Conservation (phyloP, 2,329 filamentous ascomycete genomes). For the Colletotrichum aenigma region DNA sequence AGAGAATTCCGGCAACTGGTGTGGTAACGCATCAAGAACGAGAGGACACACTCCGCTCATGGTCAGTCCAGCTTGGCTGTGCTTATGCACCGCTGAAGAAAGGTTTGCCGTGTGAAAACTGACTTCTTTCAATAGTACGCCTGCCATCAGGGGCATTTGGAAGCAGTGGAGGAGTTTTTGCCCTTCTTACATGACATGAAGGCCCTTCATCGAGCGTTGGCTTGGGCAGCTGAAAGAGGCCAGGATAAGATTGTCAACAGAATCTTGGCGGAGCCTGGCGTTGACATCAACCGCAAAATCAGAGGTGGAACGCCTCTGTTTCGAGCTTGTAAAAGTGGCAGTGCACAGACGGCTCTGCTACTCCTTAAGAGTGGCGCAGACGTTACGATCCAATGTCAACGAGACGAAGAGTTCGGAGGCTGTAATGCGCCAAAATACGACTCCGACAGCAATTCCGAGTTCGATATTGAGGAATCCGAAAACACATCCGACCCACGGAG, state of each 20-base stretch:
- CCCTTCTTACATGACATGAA: no score
- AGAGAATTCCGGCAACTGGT: no score
- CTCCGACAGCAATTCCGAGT: neutral
- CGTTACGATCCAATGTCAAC: neutral
- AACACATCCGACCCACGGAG: neutral
- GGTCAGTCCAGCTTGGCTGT: no score
- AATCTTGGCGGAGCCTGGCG: conserved; percentile 32
- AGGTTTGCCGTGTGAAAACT: no score
- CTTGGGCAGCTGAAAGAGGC: conserved; percentile 27
- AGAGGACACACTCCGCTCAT: no score
- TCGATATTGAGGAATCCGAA: neutral
- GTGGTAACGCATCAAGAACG: no score
- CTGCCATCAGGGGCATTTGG: no score
- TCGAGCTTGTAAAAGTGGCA: neutral
- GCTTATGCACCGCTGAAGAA: no score
- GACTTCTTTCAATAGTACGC: no score
- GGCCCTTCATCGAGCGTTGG: conserved; percentile 10
- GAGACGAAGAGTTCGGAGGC: neutral
- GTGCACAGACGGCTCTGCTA: neutral
- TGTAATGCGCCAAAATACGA: neutral
- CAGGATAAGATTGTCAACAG: conserved; percentile 25
- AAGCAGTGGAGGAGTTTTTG: no score
- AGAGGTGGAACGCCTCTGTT: conserved; percentile 20
- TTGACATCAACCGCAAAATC: conserved; percentile 33
- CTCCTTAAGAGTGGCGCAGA: conserved; percentile 28